Conservation (phyloP, 176 grass and related monocot species). For the Thinopyrum elongatum region DNA sequence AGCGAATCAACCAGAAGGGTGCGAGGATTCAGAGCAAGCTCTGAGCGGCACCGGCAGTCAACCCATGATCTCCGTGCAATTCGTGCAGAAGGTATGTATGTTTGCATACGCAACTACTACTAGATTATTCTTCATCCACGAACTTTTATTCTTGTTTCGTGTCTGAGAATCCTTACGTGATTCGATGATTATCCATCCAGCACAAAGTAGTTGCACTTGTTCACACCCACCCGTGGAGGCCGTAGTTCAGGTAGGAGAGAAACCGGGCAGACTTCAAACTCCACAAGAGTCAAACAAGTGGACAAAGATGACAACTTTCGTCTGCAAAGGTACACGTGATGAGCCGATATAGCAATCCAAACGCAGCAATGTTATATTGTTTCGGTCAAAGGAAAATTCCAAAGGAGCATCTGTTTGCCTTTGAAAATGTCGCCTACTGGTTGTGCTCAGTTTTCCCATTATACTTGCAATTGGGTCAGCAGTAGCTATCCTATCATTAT, state of each 20-base stretch:
- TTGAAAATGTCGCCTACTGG: too few relatives aligned
- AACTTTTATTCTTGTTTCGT: not conserved
- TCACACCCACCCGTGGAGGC: too few relatives aligned
- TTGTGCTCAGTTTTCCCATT: too few relatives aligned
- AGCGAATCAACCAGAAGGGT: not conserved
- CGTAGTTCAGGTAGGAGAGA: too few relatives aligned
- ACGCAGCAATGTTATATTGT: not conserved
- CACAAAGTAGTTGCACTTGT: not conserved
- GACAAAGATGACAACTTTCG: slow-evolving; percentile 1
- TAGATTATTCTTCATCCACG: not conserved
- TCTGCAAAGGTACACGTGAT: too few relatives aligned
- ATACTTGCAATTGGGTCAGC: too few relatives aligned
- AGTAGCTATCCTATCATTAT: not conserved
- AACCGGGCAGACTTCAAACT: not conserved
- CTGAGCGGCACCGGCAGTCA: not conserved
- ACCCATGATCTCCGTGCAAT: slow-evolving; percentile 38
- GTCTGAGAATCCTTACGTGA: not conserved
- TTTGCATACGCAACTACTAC: not conserved
- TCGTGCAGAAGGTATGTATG: slow-evolving; percentile 40
- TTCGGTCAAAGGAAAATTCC: not conserved
- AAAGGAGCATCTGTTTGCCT: not conserved
- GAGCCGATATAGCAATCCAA: not conserved
- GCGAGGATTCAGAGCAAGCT: slow-evolving; percentile 4
- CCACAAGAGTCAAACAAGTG: slow-evolving; percentile 6
- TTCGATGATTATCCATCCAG: not conserved